phyloP scores from a whole-genome alignment of 1,284 basidiomycete species.

The Exobasidium rhododendri region DNA sequence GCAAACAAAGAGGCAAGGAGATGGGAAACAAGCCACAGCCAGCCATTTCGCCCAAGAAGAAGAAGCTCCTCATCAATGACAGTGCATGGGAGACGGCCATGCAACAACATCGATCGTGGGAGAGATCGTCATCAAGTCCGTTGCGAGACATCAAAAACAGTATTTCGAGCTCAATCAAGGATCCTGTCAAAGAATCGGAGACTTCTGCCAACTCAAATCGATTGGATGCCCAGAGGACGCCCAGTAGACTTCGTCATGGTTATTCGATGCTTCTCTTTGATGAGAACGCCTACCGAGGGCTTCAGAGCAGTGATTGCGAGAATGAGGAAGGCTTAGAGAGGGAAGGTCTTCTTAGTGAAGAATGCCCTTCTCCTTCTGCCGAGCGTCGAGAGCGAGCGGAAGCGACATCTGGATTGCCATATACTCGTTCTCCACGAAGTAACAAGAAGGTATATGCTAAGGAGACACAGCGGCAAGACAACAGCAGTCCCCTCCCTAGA shows the following conservation, averaged over 20 bases:
- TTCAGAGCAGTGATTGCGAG: background rate
- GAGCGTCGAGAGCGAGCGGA: background rate
- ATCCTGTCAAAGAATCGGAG: background rate
- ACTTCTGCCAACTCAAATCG: background rate
- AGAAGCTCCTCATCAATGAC: background rate
- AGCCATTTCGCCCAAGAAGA: background rate
- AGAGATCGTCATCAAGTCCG: background rate
- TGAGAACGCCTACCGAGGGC: background rate
- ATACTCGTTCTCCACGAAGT: background rate
- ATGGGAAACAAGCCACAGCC: background rate
- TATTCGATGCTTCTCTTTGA: constrained; percentile 1
- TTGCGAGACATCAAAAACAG: background rate
- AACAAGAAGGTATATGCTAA: background rate
- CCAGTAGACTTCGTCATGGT: constrained; percentile 2
- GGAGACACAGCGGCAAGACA: background rate
- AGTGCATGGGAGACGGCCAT: background rate
- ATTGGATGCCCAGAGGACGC: background rate
- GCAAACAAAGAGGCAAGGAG: background rate
- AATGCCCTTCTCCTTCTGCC: background rate
- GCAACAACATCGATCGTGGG: background rate
- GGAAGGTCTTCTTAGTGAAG: too few species aligned
- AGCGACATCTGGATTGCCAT: background rate
- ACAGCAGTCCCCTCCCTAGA: background rate
- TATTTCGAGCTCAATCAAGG: background rate
- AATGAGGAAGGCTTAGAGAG: constrained; percentile 6